These are phyloP conservation scores for Trichomonas vaginalis DNA, from an alignment of 208 protist genomes.

Conservation along the genomic window DNA sequence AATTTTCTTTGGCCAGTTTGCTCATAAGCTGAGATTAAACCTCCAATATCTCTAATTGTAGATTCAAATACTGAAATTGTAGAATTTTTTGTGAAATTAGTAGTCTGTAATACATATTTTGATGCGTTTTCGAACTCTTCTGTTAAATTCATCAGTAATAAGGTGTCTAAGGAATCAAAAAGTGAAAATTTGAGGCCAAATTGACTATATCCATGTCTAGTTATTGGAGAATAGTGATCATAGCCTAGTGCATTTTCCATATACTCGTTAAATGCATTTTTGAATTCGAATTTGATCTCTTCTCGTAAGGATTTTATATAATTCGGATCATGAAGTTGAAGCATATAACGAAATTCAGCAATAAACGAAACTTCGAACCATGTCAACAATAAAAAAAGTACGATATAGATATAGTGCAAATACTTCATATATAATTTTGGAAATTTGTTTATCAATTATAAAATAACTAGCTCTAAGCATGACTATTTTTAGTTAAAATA, in stretches of 20 bases:
- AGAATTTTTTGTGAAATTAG: not conserved
- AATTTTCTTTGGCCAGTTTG: constrained; percentile 41
- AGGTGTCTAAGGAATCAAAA: not conserved
- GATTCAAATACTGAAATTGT: constrained; percentile 50
- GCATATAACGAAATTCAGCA: too few species aligned
- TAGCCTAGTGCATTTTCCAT: not conserved
- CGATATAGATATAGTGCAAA: too few species aligned
- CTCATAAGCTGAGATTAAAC: constrained; percentile 48
- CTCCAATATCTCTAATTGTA: constrained; percentile 50
- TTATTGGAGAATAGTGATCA: not conserved
- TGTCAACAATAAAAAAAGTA: too few species aligned
- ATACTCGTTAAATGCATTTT: not conserved
- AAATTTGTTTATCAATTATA: too few species aligned
- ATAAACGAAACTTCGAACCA: too few species aligned
- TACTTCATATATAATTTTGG: too few species aligned
- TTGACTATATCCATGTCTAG: not conserved
- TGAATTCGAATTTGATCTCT: not conserved
- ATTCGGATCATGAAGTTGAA: too few species aligned
- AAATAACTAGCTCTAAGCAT: too few species aligned
- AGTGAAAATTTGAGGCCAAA: not conserved
- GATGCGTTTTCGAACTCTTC: not conserved
- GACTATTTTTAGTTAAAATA: too few species aligned
- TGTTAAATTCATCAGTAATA: not conserved
- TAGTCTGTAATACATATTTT: not conserved
- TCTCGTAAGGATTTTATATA: too few species aligned